Evolutionary conservation across 805 yeast genomes (phyloP).

Genomic region (Myxozyma neglecta): DNA sequence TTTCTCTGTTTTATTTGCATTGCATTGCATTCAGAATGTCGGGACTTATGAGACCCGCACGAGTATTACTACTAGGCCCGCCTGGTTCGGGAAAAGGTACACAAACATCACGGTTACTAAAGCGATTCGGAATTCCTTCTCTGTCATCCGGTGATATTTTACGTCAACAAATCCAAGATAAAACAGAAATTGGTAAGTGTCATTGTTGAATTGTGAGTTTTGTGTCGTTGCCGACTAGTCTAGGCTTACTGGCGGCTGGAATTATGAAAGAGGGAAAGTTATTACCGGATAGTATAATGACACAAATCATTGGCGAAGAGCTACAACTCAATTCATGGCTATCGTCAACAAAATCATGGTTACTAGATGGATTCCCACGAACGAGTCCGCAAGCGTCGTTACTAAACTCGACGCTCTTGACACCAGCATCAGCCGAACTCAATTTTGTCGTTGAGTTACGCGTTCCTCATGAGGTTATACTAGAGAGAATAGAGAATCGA

Average conservation of each 20-base stretch:
- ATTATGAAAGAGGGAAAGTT: slow-evolving; percentile 61
- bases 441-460: slow-evolving; percentile 82
- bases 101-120: slow-evolving; percentile 64
- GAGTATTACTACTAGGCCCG: slow-evolving; percentile 80
- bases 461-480: slow-evolving; percentile 81
- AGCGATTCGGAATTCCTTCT: slow-evolving; percentile 53
- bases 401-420: slow-evolving; percentile 49
- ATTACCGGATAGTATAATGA: slow-evolving; percentile 73
- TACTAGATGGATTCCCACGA: slow-evolving; percentile 91
- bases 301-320: slow-evolving; percentile 55
- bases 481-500: slow-evolving; percentile 78
- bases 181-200: slow-evolving; percentile 53
- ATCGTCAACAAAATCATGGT: slow-evolving; percentile 52
- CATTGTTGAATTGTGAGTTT: background rate
- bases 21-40: background rate
- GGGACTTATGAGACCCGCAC: slow-evolving; percentile 45
- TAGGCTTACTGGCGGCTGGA: background rate
- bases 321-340: slow-evolving; percentile 49
- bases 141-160: slow-evolving; percentile 84
- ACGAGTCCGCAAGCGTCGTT: slow-evolving; percentile 69
- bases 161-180: slow-evolving; percentile 60
- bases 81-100: slow-evolving; percentile 98
- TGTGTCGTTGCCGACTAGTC: background rate
- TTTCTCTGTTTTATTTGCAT: background rate
- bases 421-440: slow-evolving; percentile 45